Base-by-base conservation (phyloP, 495 filamentous ascomycete species). In the Aspergillus steynii region DNA sequence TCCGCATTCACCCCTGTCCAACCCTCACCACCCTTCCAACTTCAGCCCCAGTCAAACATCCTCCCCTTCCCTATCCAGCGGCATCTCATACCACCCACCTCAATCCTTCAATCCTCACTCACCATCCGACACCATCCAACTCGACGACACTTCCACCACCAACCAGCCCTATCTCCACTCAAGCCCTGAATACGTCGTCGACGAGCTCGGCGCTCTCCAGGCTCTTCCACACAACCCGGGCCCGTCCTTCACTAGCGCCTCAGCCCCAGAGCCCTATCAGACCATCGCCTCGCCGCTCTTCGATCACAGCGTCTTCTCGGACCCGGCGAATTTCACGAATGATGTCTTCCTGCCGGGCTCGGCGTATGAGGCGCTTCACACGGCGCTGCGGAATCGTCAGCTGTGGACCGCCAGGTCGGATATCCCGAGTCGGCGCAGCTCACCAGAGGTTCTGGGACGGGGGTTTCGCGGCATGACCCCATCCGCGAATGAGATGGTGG, bases 311-410 rank as follows among this genome's bases (percentile, higher is more conserved):
- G 59, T 69, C 14, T 71, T 74, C 56, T 71, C 71, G 3, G 68
- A 69, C 46, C 66, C 65, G 27, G 60, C 61, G 4, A 65, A 71
- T 50, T 57, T 68, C 14, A 64, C 61, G 14, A 70, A 73, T 42
- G 66, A 71, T 65, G 64, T 74, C 27, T 74, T 74, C 42, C 56
- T 74, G 15, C 73, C 73, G 4, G 73, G 69, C 4, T 75, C 73
- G 2, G 71, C 71, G 1, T 75, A 74, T 29, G 71, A 73, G 50
- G 69, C 71, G 14, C 68, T 75, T 45, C 73, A 75, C 50, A 73
- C 69, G 1, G 62, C 73, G 0, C 61, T 75, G 27, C 63, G 73
- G 28, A 75, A 75, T 51, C 69, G 71, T 15, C 73, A 73, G 51
- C 63, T 75, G 4, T 71, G 71, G 68, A 73, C 71, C 14, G 73